Evolutionary conservation across 2,329 filamentous ascomycete genomes (phyloP).

Genomic region (Phialemonium atrogriseum): DNA sequence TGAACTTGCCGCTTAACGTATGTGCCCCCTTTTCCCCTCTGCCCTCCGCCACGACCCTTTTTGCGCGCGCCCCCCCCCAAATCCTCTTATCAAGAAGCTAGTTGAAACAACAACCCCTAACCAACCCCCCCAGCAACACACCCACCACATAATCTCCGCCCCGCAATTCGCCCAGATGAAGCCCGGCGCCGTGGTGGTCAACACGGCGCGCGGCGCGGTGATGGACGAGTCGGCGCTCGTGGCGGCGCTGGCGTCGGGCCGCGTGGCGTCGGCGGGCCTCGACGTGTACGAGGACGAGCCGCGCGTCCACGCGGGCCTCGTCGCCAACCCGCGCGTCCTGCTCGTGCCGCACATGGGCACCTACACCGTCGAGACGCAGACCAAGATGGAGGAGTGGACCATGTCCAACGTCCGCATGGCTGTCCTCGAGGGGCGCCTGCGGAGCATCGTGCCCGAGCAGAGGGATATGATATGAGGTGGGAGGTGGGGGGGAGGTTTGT

Average conservation of each 20-base stretch:
- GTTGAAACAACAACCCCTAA: too few species aligned
- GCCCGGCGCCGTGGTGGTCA: slow-evolving; percentile 65
- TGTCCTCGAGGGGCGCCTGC: slow-evolving; percentile 52
- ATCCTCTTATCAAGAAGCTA: too few species aligned
- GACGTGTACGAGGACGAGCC: slow-evolving; percentile 84
- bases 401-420: slow-evolving; percentile 62
- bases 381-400: slow-evolving; percentile 67
- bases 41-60: too few species aligned
- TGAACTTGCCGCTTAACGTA: slow-evolving; percentile 77
- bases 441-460: slow-evolving; percentile 68
- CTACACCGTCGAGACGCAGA: slow-evolving; percentile 59
- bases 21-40: slow-evolving; percentile 23
- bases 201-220: slow-evolving; percentile 75
- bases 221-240: slow-evolving; percentile 78
- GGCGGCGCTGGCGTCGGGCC: slow-evolving; percentile 59
- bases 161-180: slow-evolving; percentile 72
- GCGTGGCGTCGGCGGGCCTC: slow-evolving; percentile 62
- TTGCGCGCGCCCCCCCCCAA: too few species aligned
- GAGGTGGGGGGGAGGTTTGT: too few species aligned
- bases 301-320: slow-evolving; percentile 61
- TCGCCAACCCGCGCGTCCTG: slow-evolving; percentile 63
- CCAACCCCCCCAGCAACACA: slow-evolving; percentile 39
- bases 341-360: slow-evolving; percentile 84
- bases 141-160: slow-evolving; percentile 66
- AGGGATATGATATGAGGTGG: too few species aligned